Base-by-base conservation (phyloP, 2,329 filamentous ascomycete species). In the Corniculantispora saksenae region DNA sequence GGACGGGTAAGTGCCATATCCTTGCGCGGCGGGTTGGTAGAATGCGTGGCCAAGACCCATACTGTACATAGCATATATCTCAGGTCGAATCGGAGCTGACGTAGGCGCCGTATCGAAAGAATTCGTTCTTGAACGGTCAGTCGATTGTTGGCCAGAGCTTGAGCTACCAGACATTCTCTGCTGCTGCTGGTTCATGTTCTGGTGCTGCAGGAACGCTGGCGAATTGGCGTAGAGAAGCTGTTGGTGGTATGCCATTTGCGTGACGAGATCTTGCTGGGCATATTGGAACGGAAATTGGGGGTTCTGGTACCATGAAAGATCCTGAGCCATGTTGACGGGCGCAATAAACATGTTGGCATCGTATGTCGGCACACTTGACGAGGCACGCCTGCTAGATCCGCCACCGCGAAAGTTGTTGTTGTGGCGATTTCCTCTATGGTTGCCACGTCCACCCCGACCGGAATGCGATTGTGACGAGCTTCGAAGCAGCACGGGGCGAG, bases 51-150 rank as follows among this genome's bases (percentile, higher is more conserved):
- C 71, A 79, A 77, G 53, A 73, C 72, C 73, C 72, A 81, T 76
- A 6, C 75, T 73, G 56, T 80, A 82, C 67, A 86, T 81, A 66
- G 82, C 80, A 72, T 84, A 89, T 68, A 87, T 72, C 15, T 89
- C 86, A 1, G 83, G 83, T 12, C 83, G 82, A 3, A 88, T 72
- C 2, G 87, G 85, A 1, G 86, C 84, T n/a, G 81, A 84, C 45
- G 88, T 73, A 6, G 87, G 86, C 21, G 84, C 80, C 63, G 84
- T 87, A 70, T 90, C 87, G 70, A 89, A 86, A 15, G 86, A 89
- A 71, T 85, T 87, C 8, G 86, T 88, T 67, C 87, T 82, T 45
- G 86, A 84, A 67, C 87, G 77, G 70, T 86, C 81, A 35, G 77
- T 72, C 61, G 81, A 72, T 38, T 72, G 74, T 58, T 75, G 73